Conservation (phyloP, 768 basidiomycete species). For the Calocybe cyanea region DNA sequence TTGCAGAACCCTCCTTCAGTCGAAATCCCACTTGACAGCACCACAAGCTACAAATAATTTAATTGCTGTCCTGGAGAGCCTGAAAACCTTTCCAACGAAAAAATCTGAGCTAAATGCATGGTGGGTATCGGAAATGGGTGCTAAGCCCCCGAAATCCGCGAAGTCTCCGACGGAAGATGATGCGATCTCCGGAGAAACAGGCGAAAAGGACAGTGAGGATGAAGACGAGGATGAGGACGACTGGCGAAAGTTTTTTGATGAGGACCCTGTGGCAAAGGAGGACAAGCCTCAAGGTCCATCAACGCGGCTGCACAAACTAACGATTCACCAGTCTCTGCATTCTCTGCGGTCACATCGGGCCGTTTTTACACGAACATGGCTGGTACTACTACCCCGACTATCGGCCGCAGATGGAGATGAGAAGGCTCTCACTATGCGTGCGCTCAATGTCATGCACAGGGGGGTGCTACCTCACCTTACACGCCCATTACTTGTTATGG, state of each 20-base stretch:
- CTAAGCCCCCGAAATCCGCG: constrained; percentile 51
- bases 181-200: constrained; percentile 33
- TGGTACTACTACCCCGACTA: constrained; percentile 62
- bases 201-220: constrained; percentile 28
- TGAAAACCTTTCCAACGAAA: constrained; percentile 74
- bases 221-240: constrained; percentile 48
- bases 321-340: constrained; percentile 74
- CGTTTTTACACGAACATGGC: constrained; percentile 81
- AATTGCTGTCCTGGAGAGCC: constrained; percentile 60
- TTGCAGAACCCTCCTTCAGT: constrained; percentile 28
- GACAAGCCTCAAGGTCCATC: constrained; percentile 31
- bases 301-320: constrained; percentile 59
- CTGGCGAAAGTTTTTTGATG: constrained; percentile 85
- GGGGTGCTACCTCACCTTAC: constrained; percentile 83
- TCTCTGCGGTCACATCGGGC: constrained; percentile 67
- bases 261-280: constrained; percentile 37
- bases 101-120: constrained; percentile 66
- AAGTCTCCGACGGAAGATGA: constrained; percentile 30
- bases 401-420: constrained; percentile 35
- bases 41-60: constrained; percentile 42
- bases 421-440: constrained; percentile 46
- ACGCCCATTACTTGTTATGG: constrained; percentile 77
- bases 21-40: constrained; percentile 25
- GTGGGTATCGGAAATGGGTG: constrained; percentile 71
- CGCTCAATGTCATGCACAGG: constrained; percentile 76